A percentile compares a stretch with the other conserved stretches of the same genome.
Conservation (phyloP, 2,329 filamentous ascomycete species). For the Epichloe festucae region DNA sequence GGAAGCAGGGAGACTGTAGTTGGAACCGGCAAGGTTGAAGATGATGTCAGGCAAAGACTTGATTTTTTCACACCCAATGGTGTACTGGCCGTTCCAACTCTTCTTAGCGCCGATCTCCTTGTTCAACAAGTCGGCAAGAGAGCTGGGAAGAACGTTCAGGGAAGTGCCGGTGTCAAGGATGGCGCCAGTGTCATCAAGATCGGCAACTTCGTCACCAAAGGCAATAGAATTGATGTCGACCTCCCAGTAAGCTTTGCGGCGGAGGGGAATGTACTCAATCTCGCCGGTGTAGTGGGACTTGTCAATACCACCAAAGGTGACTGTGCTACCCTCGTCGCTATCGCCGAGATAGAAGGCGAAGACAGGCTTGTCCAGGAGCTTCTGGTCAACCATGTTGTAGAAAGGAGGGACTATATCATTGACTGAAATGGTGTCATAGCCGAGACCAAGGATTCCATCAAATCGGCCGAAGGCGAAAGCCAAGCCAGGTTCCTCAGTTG, state of each 20-base stretch:
- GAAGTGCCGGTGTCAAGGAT: conserved; percentile 98
- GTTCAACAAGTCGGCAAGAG: conserved; percentile 92
- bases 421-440: conserved; percentile 93
- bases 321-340: conserved; percentile 64
- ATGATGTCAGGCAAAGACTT: conserved; percentile 77
- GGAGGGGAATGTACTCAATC: conserved; percentile 83
- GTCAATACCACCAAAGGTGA: conserved; percentile 80
- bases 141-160: conserved; percentile 83
- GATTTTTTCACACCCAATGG: conserved; percentile 76
- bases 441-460: conserved; percentile 90
- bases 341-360: conserved; percentile 94
- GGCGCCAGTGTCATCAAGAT: conserved; percentile 87
- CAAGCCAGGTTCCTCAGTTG: conserved; percentile 86
- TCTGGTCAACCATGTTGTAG: conserved; percentile 89
- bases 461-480: conserved; percentile 97
- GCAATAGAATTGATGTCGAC: conserved; percentile 88
- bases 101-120: conserved; percentile 97
- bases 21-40: conserved; percentile 79
- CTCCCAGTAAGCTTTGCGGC: conserved; percentile 99
- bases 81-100: conserved; percentile 93
- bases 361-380: conserved; percentile 77
- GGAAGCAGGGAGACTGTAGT: conserved; percentile 78
- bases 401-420: conserved; percentile 91
- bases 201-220: conserved; percentile 72
- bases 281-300: conserved; percentile 70